phyloP scores from a whole-genome alignment of 257 asterid genomes.

The Euphrasia confusa region DNA sequence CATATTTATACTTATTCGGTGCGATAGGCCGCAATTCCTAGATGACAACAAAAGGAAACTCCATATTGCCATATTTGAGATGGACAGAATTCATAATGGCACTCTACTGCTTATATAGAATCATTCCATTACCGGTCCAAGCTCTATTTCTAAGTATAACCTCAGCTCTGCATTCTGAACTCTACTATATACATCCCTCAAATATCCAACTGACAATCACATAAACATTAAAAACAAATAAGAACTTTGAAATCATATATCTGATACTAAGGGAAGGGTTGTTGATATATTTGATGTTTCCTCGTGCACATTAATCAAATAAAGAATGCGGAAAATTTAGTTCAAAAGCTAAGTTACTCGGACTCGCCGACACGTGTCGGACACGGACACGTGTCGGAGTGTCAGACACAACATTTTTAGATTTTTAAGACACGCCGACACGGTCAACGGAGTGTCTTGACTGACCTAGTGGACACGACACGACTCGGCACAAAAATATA shows the following conservation, averaged over 20 bases:
- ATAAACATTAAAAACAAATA: conserved; percentile 19
- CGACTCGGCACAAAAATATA: too few relatives aligned
- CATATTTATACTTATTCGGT: conserved; percentile 37
- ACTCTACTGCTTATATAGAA: conserved; percentile 14
- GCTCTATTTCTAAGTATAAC: conserved; percentile 43
- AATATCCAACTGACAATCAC: conserved; percentile 40
- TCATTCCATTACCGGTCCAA: conserved; percentile 40
- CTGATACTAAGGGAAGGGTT: not conserved
- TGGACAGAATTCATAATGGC: conserved; percentile 2
- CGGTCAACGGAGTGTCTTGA: too few relatives aligned
- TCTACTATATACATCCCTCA: conserved; percentile 34
- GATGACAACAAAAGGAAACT: conserved; percentile 20
- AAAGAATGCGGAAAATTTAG: not conserved
- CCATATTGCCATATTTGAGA: conserved; percentile 11
- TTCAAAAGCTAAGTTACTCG: too few relatives aligned
- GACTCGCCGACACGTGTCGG: too few relatives aligned
- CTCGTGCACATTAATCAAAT: not conserved
- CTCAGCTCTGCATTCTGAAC: conserved; percentile 39
- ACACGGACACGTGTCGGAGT: too few relatives aligned
- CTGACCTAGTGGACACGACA: too few relatives aligned
- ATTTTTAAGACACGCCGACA: too few relatives aligned
- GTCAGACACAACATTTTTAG: too few relatives aligned
- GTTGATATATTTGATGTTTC: not conserved
- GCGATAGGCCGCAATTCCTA: conserved; percentile 36
- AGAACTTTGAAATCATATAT: conserved; percentile 1